phyloP scores from a whole-genome alignment of 1,284 basidiomycete species.

The Veloboletus limbatus region DNA sequence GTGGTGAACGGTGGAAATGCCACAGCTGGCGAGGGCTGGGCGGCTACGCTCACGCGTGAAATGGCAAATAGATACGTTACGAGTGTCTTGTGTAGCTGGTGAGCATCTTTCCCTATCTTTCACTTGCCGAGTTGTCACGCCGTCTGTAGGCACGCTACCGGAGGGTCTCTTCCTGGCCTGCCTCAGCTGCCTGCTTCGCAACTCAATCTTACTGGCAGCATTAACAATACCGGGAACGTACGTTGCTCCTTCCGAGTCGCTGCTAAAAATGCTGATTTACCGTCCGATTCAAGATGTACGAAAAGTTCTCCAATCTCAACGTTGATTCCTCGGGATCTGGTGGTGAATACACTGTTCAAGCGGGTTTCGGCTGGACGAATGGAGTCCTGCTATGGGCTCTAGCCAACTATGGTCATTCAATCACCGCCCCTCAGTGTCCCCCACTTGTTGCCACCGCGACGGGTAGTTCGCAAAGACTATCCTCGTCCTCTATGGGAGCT shows the following conservation, averaged over 20 bases:
- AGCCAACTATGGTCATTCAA: constrained; percentile 62
- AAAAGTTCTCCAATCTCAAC: constrained; percentile 78
- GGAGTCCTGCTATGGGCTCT: constrained; percentile 79
- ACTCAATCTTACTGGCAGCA: constrained; percentile 72
- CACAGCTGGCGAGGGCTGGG: constrained; percentile 66
- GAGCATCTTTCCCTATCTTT: constrained; percentile 24
- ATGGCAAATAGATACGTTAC: constrained; percentile 81
- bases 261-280: constrained; percentile 1
- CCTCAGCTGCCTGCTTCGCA: constrained; percentile 66
- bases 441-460: constrained; percentile 27
- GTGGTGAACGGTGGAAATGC: constrained; percentile 75
- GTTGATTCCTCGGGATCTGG: constrained; percentile 83
- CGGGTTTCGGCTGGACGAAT: constrained; percentile 91
- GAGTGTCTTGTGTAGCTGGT: constrained; percentile 88
- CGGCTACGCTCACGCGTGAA: constrained; percentile 59
- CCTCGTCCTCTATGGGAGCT: not conserved
- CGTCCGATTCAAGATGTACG: constrained; percentile 67
- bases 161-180: constrained; percentile 73
- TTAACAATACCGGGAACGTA: constrained; percentile 69
- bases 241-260: constrained; percentile 28
- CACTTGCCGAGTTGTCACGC: constrained; percentile 29
- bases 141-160: constrained; percentile 60
- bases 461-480: not conserved
- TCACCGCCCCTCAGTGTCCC: constrained; percentile 69
- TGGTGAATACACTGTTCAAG: constrained; percentile 83